Percentiles rank a stretch among this genome's conserved stretches.
phyloP scores from a whole-genome alignment of 1,284 basidiomycete genomes.

The Peniophora sp. region DNA sequence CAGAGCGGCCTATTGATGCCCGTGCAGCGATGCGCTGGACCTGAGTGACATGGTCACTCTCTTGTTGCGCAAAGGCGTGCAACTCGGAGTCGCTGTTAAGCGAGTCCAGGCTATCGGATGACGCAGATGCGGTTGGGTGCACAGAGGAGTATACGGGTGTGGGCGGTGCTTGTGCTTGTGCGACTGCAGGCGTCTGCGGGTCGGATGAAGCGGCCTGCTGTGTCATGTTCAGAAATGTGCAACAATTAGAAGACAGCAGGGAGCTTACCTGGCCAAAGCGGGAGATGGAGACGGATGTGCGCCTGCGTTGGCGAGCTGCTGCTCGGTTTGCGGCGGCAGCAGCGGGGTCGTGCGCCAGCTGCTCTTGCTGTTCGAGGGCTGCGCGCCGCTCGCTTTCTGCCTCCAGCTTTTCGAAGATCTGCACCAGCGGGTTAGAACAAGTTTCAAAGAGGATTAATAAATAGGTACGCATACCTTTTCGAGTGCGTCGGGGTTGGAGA shows the following conservation, averaged over 20 bases:
- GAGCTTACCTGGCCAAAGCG: slow-evolving; percentile 44
- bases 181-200: slow-evolving; percentile 12
- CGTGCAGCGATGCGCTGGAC: slow-evolving; percentile 47
- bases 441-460: background rate
- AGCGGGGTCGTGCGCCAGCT: slow-evolving; percentile 11
- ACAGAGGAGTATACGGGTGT: background rate
- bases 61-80: background rate
- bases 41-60: slow-evolving; percentile 41
- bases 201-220: slow-evolving; percentile 13
- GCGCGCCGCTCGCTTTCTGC: slow-evolving; percentile 41
- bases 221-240: slow-evolving; percentile 3
- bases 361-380: slow-evolving; percentile 14
- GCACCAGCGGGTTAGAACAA: slow-evolving; percentile 1
- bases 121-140: slow-evolving; percentile 9
- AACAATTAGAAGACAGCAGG: slow-evolving; percentile 1
- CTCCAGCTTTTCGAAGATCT: slow-evolving; percentile 52
- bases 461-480: slow-evolving; percentile 11
- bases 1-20: slow-evolving; percentile 39
- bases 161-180: slow-evolving; percentile 14
- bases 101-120: slow-evolving; percentile 11
- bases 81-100: background rate
- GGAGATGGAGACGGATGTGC: slow-evolving; percentile 43
- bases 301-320: slow-evolving; percentile 23
- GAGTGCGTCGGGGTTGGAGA: slow-evolving; percentile 12
- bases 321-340: slow-evolving; percentile 12